Percentiles rank a stretch among this genome's conserved stretches.
phyloP scores from a whole-genome alignment of 2,329 filamentous ascomycete species.

The Fusarium liriodendri region DNA sequence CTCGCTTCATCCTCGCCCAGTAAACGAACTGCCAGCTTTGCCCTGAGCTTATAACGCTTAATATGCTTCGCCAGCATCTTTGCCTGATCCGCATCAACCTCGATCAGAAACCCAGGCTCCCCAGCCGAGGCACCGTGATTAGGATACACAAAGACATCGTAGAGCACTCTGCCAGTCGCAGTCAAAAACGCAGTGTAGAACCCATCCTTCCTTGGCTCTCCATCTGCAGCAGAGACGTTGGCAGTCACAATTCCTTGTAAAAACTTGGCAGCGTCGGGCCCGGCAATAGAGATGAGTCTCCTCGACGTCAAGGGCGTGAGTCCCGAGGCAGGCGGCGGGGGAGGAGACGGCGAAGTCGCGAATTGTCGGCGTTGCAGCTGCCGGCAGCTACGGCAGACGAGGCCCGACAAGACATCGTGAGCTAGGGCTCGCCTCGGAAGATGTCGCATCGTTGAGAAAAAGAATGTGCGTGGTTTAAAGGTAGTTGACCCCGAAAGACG shows the following conservation, averaged over 20 bases:
- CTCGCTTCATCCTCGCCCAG: conserved; percentile 72
- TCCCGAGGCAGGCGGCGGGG: conserved; percentile 58
- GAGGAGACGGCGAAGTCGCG: conserved; percentile 45
- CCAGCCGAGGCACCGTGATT: conserved; percentile 49
- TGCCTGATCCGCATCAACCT: conserved; percentile 79
- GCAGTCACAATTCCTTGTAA: conserved; percentile 89
- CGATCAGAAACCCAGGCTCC: conserved; percentile 72
- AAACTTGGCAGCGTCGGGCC: conserved; percentile 83
- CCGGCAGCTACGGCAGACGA: conserved; percentile 48
- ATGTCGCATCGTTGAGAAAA: conserved; percentile 34
- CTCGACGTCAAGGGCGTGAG: conserved; percentile 75
- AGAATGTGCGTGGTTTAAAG: conserved; percentile 6
- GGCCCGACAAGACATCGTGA: conserved; percentile 23
- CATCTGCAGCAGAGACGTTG: conserved; percentile 52
- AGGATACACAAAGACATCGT: conserved; percentile 92
- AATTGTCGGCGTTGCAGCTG: conserved; percentile 49
- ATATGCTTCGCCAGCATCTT: conserved; percentile 76
- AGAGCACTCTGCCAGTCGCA: conserved; percentile 83
- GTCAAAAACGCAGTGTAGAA: conserved; percentile 90
- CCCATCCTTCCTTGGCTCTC: conserved; percentile 56
- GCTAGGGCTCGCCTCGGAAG: conserved; percentile 38
- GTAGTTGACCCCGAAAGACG: not conserved
- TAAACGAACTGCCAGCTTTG: conserved; percentile 77
- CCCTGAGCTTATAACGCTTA: conserved; percentile 85
- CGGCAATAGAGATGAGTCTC: conserved; percentile 81